These are phyloP conservation scores for Micractinium sp. DNA, from an alignment of 139 green algal genomes.

Conservation along the genomic window DNA sequence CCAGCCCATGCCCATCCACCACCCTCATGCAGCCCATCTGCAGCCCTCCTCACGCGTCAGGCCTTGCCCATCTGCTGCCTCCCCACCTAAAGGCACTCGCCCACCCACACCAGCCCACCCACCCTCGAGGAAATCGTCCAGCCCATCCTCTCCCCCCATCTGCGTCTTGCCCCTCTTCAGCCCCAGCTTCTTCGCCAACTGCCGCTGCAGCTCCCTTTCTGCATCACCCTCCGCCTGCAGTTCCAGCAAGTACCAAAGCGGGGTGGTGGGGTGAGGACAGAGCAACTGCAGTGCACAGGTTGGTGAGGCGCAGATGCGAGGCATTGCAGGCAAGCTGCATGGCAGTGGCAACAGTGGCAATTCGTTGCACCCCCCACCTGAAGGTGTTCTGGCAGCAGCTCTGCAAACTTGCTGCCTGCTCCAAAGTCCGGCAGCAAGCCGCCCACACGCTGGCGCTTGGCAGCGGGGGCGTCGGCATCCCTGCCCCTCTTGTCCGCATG, in stretches of 20 bases:
- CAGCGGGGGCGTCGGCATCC: background rate
- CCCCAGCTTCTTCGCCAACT: constrained; percentile 58
- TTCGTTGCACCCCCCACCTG: background rate
- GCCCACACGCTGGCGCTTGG: background rate
- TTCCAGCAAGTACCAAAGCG: background rate
- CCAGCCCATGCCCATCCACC: too few species aligned
- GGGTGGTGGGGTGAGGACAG: background rate
- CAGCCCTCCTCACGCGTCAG: too few species aligned
- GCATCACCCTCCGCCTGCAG: constrained; percentile 21
- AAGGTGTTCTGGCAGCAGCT: constrained; percentile 28
- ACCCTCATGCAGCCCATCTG: too few species aligned
- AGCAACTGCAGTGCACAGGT: background rate
- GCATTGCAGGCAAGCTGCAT: too few species aligned
- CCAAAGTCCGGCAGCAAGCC: background rate
- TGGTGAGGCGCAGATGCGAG: too few species aligned
- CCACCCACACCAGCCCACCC: too few species aligned
- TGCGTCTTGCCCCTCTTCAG: constrained; percentile 52
- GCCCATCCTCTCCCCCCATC: constrained; percentile 46
- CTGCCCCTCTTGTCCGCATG: background rate
- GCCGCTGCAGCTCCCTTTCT: constrained; percentile 51
- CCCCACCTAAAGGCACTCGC: too few species aligned
- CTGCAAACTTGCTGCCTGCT: constrained; percentile 30
- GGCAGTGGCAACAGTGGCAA: background rate
- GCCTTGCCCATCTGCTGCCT: too few species aligned
- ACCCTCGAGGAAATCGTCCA: constrained; percentile 57